A percentile compares a stretch with the other conserved stretches of the same genome.
Evolutionary conservation across 2,329 filamentous ascomycete genomes (phyloP).

Genomic region (Fusarium xyrophilum): DNA sequence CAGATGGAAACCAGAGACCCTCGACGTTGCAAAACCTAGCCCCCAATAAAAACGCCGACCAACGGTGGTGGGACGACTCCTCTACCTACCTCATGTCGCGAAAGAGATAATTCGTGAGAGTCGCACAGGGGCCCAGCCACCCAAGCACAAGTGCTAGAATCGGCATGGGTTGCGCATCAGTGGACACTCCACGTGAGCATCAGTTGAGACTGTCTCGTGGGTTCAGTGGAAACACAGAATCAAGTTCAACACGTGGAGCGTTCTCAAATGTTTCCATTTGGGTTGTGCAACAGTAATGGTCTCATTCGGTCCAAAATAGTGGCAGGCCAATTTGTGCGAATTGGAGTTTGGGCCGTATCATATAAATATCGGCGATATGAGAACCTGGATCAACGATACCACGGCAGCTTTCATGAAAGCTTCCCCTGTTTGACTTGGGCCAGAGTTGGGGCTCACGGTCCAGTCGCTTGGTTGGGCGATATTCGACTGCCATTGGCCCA

Average conservation of each 20-base stretch:
- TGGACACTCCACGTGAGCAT: constrained; percentile 44
- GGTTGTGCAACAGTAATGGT: constrained; percentile 37
- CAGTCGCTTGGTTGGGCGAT: constrained; percentile 35
- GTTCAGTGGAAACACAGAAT: constrained; percentile 34
- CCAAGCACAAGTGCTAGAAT: constrained; percentile 37
- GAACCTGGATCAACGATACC: not conserved
- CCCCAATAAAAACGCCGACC: constrained; percentile 16
- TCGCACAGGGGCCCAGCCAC: constrained; percentile 39
- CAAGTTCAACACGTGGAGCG: constrained; percentile 42
- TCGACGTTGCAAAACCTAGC: constrained; percentile 17
- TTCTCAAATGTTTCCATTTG: constrained; percentile 37
- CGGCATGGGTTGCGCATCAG: constrained; percentile 42
- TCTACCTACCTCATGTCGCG: constrained; percentile 32
- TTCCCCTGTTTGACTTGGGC: constrained; percentile 25
- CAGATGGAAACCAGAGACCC: constrained; percentile 20
- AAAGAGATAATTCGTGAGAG: constrained; percentile 33
- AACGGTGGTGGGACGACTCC: constrained; percentile 34
- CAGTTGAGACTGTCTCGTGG: constrained; percentile 38
- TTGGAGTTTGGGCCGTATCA: not conserved
- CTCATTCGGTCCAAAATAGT: constrained; percentile 21
- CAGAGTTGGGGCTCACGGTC: constrained; percentile 25
- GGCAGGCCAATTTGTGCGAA: constrained; percentile 6
- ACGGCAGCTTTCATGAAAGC: constrained; percentile 4
- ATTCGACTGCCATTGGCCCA: constrained; percentile 26
- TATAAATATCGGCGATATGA: constrained; percentile 17